These are phyloP conservation scores for Comarum palustre DNA, from an alignment of 306 rosid species.

Conservation along the genomic window DNA sequence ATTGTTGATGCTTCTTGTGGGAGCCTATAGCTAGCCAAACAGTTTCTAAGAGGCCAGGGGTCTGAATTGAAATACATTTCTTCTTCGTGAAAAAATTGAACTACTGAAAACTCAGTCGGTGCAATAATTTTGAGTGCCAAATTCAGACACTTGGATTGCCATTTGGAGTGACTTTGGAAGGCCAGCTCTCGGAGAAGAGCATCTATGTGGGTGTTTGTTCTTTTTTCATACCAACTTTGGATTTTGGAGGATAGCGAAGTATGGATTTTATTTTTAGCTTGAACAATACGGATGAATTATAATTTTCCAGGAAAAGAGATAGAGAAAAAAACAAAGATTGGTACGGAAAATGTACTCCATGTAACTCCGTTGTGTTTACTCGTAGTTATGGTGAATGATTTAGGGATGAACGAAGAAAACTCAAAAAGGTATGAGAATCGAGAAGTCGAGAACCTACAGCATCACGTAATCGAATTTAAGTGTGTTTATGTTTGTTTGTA, in stretches of 20 bases:
- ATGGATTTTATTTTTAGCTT: background rate
- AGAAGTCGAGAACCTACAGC: no score
- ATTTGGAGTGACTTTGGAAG: background rate
- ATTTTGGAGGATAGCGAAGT: background rate
- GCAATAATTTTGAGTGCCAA: background rate
- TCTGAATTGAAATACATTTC: no score
- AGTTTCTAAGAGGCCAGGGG: background rate
- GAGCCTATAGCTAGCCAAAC: background rate
- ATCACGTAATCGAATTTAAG: no score
- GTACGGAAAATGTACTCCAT: background rate
- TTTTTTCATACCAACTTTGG: background rate
- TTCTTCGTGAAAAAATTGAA: no score
- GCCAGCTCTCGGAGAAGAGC: background rate
- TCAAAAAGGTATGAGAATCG: background rate
- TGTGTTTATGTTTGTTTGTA: no score
- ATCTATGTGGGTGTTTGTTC: background rate
- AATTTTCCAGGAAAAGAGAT: background rate
- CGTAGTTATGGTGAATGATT: no score
- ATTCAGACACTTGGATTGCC: constrained; percentile 5
- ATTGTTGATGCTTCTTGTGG: background rate
- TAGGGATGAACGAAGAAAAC: background rate
- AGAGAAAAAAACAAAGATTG: background rate
- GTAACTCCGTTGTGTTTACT: background rate
- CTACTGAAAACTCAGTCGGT: background rate
- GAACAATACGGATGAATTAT: background rate